Percentiles rank a stretch among this genome's conserved stretches.
phyloP scores from a whole-genome alignment of 768 basidiomycete genomes.

The Pisolithus marmoratus region DNA sequence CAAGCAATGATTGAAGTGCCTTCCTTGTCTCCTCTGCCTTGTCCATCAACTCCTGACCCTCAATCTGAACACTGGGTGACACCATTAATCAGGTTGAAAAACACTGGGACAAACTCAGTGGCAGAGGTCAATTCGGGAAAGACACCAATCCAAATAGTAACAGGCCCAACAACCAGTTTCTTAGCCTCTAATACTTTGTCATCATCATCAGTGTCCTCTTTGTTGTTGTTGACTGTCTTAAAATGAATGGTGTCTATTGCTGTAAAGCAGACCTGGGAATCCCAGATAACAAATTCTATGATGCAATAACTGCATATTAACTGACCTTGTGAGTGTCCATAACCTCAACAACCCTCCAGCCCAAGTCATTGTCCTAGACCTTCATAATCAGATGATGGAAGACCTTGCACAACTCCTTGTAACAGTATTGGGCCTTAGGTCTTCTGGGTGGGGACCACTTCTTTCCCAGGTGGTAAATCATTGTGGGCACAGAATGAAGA shows the following conservation, averaged over 20 bases:
- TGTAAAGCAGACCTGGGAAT: constrained; percentile 27
- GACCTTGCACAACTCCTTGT: constrained; percentile 28
- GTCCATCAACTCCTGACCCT: no score
- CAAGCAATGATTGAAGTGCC: constrained; percentile 20
- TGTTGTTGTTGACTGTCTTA: constrained; percentile 19
- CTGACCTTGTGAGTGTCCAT: constrained; percentile 24
- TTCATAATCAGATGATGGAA: constrained; percentile 27
- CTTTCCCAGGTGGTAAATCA: constrained; percentile 25
- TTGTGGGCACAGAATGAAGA: constrained; percentile 21
- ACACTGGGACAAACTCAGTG: no score
- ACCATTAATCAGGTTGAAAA: no score
- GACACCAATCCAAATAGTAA: constrained; percentile 40
- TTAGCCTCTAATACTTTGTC: constrained; percentile 1
- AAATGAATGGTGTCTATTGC: constrained; percentile 32
- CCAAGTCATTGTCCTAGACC: constrained; percentile 26
- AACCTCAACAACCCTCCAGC: constrained; percentile 22
- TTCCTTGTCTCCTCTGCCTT: no score
- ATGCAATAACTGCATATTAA: constrained; percentile 22
- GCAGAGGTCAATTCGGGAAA: no score
- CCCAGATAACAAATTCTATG: constrained; percentile 24
- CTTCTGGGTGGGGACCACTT: constrained; percentile 11
- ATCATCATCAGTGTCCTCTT: constrained; percentile 11
- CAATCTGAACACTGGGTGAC: no score
- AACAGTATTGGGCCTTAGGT: constrained; percentile 9
- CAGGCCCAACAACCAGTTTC: constrained; percentile 18